Evolutionary conservation across 2,329 filamentous ascomycete genomes (phyloP), one percentile per base, ranked within the genome.

Genomic region (Apiospora malaysiana): DNA sequence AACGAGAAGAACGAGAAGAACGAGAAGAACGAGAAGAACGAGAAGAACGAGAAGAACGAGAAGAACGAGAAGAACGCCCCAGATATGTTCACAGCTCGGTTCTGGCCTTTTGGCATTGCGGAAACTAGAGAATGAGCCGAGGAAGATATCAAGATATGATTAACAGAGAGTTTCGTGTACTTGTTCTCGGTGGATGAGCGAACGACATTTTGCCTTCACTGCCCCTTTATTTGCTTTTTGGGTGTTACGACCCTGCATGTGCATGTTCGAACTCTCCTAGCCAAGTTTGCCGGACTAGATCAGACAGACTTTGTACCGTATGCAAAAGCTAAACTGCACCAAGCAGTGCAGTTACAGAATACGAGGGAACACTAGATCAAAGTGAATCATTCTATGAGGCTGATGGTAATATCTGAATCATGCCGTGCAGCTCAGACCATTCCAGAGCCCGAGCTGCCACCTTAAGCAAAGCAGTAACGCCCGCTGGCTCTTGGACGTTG

Each of bases 361-460:
- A 32, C 49, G 49, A 32, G 1, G 21, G 5, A 25, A 56, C 49
- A 32, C 49, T 25, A 18, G 25, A 56, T 18, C 14, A 56, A 16
- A 18, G 25, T 56, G 49, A 56, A 32, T 56, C 49, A 56, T 18
- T 32, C 12, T 16, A 25, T 56, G 49, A 56, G 49, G 49, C 49
- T 56, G 49, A 56, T 2, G 14, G 49, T 32, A 18, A 14, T 25
- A 56, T 56, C 18, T 56, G 25, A 56, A 56, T 56, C 49, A 32
- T 27, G 25, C 16, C 49, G 49, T 32, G 49, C 49, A 56, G 49
- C 49, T 56, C 49, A 56, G 49, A 56, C 25, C 25, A 25, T 56
- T 56, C 49, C 49, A 56, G 49, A 56, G 25, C 25, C 49, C 49
- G 25, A 32, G 49, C 49, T 56, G 49, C 49, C 23, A 51, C 49